phyloP scores from a whole-genome alignment of 2,329 filamentous ascomycete species.

The Paraconiothyrium sp. region DNA sequence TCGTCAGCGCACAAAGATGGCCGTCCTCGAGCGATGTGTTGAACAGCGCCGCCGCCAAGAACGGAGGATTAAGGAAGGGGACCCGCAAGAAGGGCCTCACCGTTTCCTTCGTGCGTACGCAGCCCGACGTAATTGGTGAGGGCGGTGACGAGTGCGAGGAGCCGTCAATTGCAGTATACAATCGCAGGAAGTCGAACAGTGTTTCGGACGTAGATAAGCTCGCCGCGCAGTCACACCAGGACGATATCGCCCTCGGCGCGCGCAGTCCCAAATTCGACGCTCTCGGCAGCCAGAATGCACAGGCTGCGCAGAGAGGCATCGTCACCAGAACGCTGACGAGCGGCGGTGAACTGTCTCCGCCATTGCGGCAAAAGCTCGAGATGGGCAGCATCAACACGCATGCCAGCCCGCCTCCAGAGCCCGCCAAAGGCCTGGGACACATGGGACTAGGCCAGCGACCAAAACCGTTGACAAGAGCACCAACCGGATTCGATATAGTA shows the following conservation, averaged over 20 bases:
- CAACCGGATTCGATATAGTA: slow-evolving; percentile 45
- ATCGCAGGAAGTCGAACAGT: slow-evolving; percentile 56
- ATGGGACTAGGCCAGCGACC: slow-evolving; percentile 49
- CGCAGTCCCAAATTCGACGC: slow-evolving; percentile 39
- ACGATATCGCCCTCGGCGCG: slow-evolving; percentile 41
- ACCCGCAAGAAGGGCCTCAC: slow-evolving; percentile 71
- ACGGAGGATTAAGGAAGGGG: slow-evolving; percentile 49
- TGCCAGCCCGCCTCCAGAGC: slow-evolving; percentile 38
- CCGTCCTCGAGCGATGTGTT: slow-evolving; percentile 58
- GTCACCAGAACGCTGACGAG: slow-evolving; percentile 47
- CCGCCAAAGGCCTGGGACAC: slow-evolving; percentile 39
- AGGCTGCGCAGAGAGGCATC: slow-evolving; percentile 37
- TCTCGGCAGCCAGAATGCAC: slow-evolving; percentile 33
- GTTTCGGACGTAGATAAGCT: slow-evolving; percentile 27
- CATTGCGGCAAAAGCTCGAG: slow-evolving; percentile 48
- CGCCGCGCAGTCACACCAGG: slow-evolving; percentile 35
- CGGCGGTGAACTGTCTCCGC: slow-evolving; percentile 48
- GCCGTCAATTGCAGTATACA: slow-evolving; percentile 76
- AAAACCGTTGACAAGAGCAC: slow-evolving; percentile 39
- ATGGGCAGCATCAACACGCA: slow-evolving; percentile 48
- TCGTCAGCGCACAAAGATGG: slow-evolving; percentile 60
- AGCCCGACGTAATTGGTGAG: slow-evolving; percentile 86
- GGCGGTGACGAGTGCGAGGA: slow-evolving; percentile 86
- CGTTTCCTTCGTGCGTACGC: slow-evolving; percentile 77
- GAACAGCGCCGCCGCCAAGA: slow-evolving; percentile 46